A percentile compares a stretch with the other conserved stretches of the same genome.
These are phyloP conservation scores for Boletus semigastroideus DNA, from an alignment of 1,284 basidiomycete species.

Conservation along the genomic window DNA sequence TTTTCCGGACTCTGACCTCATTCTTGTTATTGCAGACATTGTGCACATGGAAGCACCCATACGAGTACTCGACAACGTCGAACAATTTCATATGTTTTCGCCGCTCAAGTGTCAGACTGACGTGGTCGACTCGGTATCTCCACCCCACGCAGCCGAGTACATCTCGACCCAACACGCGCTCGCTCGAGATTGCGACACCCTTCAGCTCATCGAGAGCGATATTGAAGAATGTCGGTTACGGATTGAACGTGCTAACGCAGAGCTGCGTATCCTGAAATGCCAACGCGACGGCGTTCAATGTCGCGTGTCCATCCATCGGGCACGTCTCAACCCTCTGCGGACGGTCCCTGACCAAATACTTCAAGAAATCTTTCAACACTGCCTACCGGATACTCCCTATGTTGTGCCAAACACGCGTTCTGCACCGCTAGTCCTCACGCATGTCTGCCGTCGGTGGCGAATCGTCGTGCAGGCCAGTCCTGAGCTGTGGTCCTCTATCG, in stretches of 20 bases:
- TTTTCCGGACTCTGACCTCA: not conserved
- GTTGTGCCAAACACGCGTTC: constrained; percentile 19
- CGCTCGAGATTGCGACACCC: constrained; percentile 10
- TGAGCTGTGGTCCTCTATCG: constrained; percentile 32
- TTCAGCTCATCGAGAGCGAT: constrained; percentile 15
- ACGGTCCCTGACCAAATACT: constrained; percentile 31
- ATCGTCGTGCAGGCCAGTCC: constrained; percentile 26
- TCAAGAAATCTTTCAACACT: constrained; percentile 32
- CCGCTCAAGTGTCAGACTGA: constrained; percentile 4
- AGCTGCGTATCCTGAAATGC: constrained; percentile 20
- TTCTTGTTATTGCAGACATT: constrained; percentile 4
- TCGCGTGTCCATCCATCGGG: constrained; percentile 25
- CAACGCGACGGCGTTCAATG: constrained; percentile 16
- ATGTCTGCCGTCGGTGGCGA: constrained; percentile 34
- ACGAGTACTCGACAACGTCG: not conserved
- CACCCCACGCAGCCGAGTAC: constrained; percentile 20
- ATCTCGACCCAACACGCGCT: constrained; percentile 17
- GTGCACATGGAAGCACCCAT: not conserved
- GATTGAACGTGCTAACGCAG: constrained; percentile 17
- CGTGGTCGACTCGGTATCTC: constrained; percentile 25
- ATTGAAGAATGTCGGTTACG: constrained; percentile 18
- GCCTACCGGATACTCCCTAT: constrained; percentile 25
- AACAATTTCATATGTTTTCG: not conserved
- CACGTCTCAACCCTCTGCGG: constrained; percentile 29
- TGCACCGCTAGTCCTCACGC: constrained; percentile 31